Conservation (phyloP, 1,284 basidiomycete species). For the Pseudozyma pruni region DNA sequence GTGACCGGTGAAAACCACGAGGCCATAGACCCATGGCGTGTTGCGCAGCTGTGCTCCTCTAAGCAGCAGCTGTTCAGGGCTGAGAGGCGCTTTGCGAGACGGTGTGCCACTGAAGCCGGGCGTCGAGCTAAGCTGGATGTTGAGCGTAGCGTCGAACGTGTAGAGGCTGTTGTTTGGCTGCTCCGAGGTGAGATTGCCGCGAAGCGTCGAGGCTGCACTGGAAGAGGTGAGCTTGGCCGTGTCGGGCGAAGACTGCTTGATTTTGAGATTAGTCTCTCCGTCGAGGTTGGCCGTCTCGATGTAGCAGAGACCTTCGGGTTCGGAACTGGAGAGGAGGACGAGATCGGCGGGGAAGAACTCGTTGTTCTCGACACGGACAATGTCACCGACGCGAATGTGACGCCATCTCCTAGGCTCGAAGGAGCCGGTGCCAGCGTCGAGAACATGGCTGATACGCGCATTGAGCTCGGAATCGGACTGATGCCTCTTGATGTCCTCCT, state of each 20-base stretch:
- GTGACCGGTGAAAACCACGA: slow-evolving; percentile 94
- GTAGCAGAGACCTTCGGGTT: slow-evolving; percentile 96
- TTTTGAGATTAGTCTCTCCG: slow-evolving; percentile 98
- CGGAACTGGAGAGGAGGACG: slow-evolving; percentile 85
- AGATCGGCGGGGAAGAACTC: slow-evolving; percentile 97
- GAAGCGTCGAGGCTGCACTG: slow-evolving; percentile 77
- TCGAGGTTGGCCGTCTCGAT: slow-evolving; percentile 98
- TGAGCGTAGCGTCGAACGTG: slow-evolving; percentile 86
- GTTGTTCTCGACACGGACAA: slow-evolving; percentile 88
- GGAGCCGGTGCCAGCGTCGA: slow-evolving; percentile 74
- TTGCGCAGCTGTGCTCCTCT: slow-evolving; percentile 96
- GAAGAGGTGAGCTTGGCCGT: slow-evolving; percentile 84
- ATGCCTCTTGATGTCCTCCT: slow-evolving; percentile 97
- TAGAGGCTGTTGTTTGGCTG: slow-evolving; percentile 98
- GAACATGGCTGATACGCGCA: slow-evolving; percentile 81
- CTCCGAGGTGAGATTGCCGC: slow-evolving; percentile 88
- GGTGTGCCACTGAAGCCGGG: slow-evolving; percentile 64
- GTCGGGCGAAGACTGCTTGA: slow-evolving; percentile 91
- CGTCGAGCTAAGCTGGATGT: slow-evolving; percentile 68
- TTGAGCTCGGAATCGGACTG: slow-evolving; percentile 94
- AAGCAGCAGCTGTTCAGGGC: slow-evolving; percentile 92
- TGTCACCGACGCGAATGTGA: slow-evolving; percentile 88
- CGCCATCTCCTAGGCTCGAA: slow-evolving; percentile 88
- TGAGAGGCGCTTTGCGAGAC: slow-evolving; percentile 76
- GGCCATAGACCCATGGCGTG: slow-evolving; percentile 94